Evolutionary conservation across 305 asterid species (phyloP).

Genomic region (Caryopteris hybrid): DNA sequence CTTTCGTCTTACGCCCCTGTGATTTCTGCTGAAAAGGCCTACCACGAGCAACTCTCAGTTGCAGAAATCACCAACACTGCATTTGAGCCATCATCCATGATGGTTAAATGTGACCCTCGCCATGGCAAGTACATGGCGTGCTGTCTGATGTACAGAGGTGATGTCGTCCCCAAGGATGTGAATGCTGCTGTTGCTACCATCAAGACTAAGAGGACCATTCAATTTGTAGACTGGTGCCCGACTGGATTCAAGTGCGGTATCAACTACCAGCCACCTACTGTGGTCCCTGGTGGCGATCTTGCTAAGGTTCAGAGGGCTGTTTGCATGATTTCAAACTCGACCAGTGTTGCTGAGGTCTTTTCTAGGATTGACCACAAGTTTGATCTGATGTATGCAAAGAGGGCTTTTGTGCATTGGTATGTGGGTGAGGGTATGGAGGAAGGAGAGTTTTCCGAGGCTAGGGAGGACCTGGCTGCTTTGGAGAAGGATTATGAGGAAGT

Average conservation of each 20-base stretch:
- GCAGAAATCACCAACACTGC: constrained; percentile 93
- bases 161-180: constrained; percentile 87
- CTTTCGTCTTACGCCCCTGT: constrained; percentile 90
- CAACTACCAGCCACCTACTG: constrained; percentile 92
- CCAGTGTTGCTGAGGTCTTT: constrained; percentile 92
- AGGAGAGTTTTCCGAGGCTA: constrained; percentile 88
- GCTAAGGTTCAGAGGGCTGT: constrained; percentile 93
- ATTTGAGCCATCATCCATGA: constrained; percentile 91
- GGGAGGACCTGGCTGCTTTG: constrained; percentile 89
- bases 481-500: constrained; percentile 94
- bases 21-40: constrained; percentile 82
- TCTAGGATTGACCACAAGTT: constrained; percentile 88
- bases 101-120: constrained; percentile 90
- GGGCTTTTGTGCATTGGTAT: constrained; percentile 92
- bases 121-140: constrained; percentile 96
- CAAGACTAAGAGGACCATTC: constrained; percentile 86
- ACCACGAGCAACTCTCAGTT: constrained; percentile 87
- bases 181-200: constrained; percentile 90
- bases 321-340: constrained; percentile 89
- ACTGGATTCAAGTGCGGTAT: constrained; percentile 93
- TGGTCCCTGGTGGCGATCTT: constrained; percentile 90
- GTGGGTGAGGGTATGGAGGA: constrained; percentile 98
- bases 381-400: constrained; percentile 81
- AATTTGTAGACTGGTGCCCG: constrained; percentile 93
- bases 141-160: constrained; percentile 91